Percentiles rank a stretch among this genome's conserved stretches.
These are phyloP conservation scores for Phytophthora litchii DNA, from an alignment of 352 stramenopile species.

Conservation along the genomic window DNA sequence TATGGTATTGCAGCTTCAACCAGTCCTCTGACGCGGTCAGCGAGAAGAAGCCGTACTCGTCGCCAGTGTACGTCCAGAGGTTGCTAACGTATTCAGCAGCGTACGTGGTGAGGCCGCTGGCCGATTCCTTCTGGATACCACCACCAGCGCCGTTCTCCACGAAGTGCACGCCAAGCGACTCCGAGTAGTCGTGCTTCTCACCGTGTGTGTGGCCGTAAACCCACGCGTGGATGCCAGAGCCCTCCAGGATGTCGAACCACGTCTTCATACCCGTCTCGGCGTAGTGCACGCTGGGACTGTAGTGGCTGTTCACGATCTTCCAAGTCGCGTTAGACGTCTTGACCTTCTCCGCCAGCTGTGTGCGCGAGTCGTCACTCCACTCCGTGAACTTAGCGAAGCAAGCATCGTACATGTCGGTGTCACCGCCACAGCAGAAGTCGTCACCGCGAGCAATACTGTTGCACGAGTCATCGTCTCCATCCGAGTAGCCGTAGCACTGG, in stretches of 20 bases:
- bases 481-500: slow-evolving; percentile 69
- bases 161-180: slow-evolving; percentile 64
- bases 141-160: slow-evolving; percentile 80
- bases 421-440: slow-evolving; percentile 56
- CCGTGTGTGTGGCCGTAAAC: slow-evolving; percentile 71
- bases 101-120: slow-evolving; percentile 65
- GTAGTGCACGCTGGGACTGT: slow-evolving; percentile 64
- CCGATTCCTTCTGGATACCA: slow-evolving; percentile 78
- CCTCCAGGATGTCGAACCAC: slow-evolving; percentile 59
- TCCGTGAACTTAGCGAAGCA: slow-evolving; percentile 63
- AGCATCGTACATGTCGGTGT: slow-evolving; percentile 54
- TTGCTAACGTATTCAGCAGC: slow-evolving; percentile 62
- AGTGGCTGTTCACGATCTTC: slow-evolving; percentile 78
- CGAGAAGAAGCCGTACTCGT: slow-evolving; percentile 79
- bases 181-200: slow-evolving; percentile 78
- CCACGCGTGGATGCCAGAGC: slow-evolving; percentile 45
- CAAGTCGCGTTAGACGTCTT: slow-evolving; percentile 59
- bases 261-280: slow-evolving; percentile 37
- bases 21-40: slow-evolving; percentile 64
- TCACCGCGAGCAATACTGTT: slow-evolving; percentile 53
- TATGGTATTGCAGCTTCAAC: slow-evolving; percentile 74
- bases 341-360: slow-evolving; percentile 45
- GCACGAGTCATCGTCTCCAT: slow-evolving; percentile 48
- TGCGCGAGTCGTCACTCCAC: slow-evolving; percentile 73
- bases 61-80: slow-evolving; percentile 63